Evolutionary conservation across 345 rosid genomes (phyloP).

Genomic region (Eucalyptus marginata): DNA sequence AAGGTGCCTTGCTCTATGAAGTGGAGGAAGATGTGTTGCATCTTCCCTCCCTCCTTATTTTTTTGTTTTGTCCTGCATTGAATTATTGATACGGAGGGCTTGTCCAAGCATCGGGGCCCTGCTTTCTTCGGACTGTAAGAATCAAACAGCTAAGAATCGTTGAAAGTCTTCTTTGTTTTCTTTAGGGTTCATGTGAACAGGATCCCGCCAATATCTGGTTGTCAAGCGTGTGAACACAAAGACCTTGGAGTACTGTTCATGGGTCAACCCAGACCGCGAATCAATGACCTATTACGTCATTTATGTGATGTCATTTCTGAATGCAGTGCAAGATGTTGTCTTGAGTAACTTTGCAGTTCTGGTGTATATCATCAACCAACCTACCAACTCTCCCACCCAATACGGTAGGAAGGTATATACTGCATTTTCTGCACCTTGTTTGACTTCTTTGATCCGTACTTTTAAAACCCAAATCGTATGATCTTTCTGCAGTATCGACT

Average conservation of each 20-base stretch:
- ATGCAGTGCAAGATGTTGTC: not conserved
- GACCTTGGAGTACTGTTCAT: not conserved
- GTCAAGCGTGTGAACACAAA: not conserved
- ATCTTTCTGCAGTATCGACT: not conserved
- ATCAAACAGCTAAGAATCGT: not conserved
- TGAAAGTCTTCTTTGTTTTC: not conserved
- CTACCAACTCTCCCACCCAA: not conserved
- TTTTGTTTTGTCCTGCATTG: not conserved
- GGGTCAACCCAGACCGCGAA: not conserved
- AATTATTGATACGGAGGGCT: not conserved
- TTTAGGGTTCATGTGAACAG: not conserved
- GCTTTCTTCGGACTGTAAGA: not conserved
- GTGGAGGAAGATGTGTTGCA: not conserved
- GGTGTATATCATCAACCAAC: not conserved
- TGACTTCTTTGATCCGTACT: not conserved
- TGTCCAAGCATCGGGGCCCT: not conserved
- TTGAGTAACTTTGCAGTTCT: not conserved
- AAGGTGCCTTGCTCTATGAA: not conserved
- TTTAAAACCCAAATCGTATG: not conserved
- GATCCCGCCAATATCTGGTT: not conserved
- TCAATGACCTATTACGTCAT: not conserved
- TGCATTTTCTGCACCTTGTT: not conserved
- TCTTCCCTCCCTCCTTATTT: not conserved
- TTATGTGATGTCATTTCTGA: not conserved
- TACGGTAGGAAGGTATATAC: not conserved